These are phyloP conservation scores for Solanum sejunctum DNA, from an alignment of 257 asterid genomes.

Conservation along the genomic window DNA sequence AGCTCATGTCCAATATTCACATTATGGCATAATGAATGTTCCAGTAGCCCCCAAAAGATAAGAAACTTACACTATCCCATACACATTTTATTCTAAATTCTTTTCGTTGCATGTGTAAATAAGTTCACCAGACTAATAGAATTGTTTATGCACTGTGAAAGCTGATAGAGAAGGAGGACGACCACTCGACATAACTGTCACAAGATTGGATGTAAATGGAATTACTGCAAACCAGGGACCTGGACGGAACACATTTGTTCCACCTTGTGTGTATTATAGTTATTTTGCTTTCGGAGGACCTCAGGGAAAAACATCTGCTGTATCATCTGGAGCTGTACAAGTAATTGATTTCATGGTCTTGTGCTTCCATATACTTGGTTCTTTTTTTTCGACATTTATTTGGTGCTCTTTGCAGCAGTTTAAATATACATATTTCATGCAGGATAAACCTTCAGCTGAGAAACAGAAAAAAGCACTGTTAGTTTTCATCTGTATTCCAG, in stretches of 20 bases:
- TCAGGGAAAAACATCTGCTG: constrained; percentile 13
- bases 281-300: constrained; percentile 27
- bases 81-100: background rate
- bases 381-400: background rate
- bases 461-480: constrained; percentile 30
- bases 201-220: constrained; percentile 35
- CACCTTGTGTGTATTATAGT: constrained; percentile 55
- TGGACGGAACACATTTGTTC: constrained; percentile 35
- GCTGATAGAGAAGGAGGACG: constrained; percentile 79
- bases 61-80: constrained; percentile 23
- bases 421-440: constrained; percentile 7
- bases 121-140: constrained; percentile 20
- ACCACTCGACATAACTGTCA: constrained; percentile 44
- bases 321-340: constrained; percentile 25
- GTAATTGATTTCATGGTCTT: constrained; percentile 11
- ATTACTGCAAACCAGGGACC: constrained; percentile 34
- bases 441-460: constrained; percentile 18
- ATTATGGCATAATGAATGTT: constrained; percentile 58
- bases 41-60: constrained; percentile 59
- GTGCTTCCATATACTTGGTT: background rate
- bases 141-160: constrained; percentile 46
- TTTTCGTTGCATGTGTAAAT: background rate
- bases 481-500: constrained; percentile 67
- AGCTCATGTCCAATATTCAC: constrained; percentile 91
- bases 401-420: background rate